Evolutionary conservation across 495 filamentous ascomycete genomes (phyloP).

Genomic region (Pseudotulostoma volvatum): DNA sequence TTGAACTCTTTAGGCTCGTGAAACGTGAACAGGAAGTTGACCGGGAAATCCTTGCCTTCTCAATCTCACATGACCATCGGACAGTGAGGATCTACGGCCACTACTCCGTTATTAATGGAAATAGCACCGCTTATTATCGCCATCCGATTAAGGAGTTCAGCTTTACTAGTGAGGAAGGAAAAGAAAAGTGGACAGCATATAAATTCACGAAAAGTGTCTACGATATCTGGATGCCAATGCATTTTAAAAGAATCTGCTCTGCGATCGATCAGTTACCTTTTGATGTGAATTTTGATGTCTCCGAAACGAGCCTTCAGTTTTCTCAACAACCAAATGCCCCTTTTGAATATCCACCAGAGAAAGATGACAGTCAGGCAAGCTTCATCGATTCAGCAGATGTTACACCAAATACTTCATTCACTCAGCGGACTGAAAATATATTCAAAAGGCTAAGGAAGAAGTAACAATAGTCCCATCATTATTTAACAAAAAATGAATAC

Average conservation of each 20-base stretch:
- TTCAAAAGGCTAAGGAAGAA: background rate
- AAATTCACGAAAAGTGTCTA: constrained; percentile 6
- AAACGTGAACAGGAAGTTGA: constrained; percentile 9
- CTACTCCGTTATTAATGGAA: constrained; percentile 13
- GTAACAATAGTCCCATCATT: too few relatives aligned
- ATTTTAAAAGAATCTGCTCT: background rate
- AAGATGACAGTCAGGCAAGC: background rate
- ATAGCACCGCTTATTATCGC: constrained; percentile 10
- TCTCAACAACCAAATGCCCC: background rate
- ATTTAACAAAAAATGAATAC: too few relatives aligned
- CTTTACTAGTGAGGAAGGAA: constrained; percentile 10
- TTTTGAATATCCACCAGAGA: background rate
- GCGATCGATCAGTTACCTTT: background rate
- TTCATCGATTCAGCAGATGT: background rate
- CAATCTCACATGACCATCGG: constrained; percentile 28
- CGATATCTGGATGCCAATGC: background rate
- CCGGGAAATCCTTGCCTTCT: constrained; percentile 23
- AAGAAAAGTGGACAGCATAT: constrained; percentile 19
- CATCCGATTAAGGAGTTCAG: constrained; percentile 7
- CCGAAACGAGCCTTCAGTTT: background rate
- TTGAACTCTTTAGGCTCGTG: background rate
- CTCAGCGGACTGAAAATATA: background rate
- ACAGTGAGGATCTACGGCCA: constrained; percentile 13
- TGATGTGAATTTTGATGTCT: background rate
- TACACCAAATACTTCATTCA: background rate